Percentiles rank a stretch among this genome's conserved stretches.
phyloP scores from a whole-genome alignment of 257 asterid genomes.

The Ilex aquifolium region DNA sequence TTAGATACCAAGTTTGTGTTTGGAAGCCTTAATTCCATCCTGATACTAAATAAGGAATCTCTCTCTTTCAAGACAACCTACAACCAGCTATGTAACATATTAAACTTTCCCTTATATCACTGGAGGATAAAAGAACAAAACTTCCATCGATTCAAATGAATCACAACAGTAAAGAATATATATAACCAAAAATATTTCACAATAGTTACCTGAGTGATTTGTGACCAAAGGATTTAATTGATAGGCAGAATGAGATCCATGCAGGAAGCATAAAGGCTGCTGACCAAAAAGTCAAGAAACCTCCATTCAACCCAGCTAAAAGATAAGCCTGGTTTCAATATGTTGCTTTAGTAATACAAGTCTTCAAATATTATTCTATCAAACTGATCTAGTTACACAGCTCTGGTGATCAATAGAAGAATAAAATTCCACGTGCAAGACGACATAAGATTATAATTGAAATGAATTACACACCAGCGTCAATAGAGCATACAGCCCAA shows the following conservation, averaged over 20 bases:
- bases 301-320: conserved; percentile 78
- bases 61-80: conserved; percentile 2
- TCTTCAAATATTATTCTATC: not conserved
- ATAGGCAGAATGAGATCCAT: conserved; percentile 62
- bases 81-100: not conserved
- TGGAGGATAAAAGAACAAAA: no score
- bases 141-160: not conserved
- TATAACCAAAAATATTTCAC: conserved; percentile 13
- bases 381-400: no score
- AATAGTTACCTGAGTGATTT: conserved; percentile 66
- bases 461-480: conserved; percentile 55
- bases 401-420: no score
- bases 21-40: not conserved
- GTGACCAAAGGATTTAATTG: conserved; percentile 50
- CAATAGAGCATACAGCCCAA: conserved; percentile 77
- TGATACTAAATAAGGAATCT: no score
- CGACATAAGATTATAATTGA: conserved; percentile 3
- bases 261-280: conserved; percentile 79
- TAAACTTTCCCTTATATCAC: not conserved
- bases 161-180: conserved; percentile 6
- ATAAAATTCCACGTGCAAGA: no score
- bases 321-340: conserved; percentile 70
- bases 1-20: conserved; percentile 5
- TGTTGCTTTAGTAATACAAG: conserved; percentile 24
- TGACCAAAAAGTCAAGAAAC: conserved; percentile 64